Evolutionary conservation across 2,329 filamentous ascomycete species (phyloP), one percentile per base, ranked within the genome.

Genomic region (Pseudocercospora macadamiae): DNA sequence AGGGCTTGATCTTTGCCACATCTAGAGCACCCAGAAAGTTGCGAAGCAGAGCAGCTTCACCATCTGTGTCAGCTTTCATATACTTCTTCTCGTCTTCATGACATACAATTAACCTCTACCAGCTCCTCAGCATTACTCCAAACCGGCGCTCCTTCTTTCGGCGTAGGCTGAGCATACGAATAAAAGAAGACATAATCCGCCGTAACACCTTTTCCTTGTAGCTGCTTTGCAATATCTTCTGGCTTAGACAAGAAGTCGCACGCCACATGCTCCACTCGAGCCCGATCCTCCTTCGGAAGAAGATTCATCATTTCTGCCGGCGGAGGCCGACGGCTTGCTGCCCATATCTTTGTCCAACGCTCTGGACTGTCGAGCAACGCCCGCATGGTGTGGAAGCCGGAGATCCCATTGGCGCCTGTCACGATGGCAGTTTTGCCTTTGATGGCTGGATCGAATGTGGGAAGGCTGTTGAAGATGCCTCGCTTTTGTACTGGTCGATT

Each of bases 361-460:
- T 78, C 60, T 0, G 81, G 79, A 18, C 73, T 71, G 32, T 80
- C 73, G 14, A 75, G 71, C 2, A 84, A 73, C 0, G 78, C 80
- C 9, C 77, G 77, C 51, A 83, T 70, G 70, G 81, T 82, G 65
- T 82, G 75, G 60, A 79, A 76, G 1, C 82, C 82, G 0, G 79
- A 82, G 25, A 84, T 80, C 7, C 81, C 82, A 74, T 82, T 83
- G 53, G 80, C 79, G 4, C 82, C 82, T 0, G 80, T 82, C 34
- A 84, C 75, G 44, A 84, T 79, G 2, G 81, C 82, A 0, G 79
- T 82, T 21, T 82, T 73, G 18, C 71, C 74, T 60, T 77, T 76
- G 54, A 77, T 64, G 0, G 73, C 70, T 3, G 74, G 64, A n/a
- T 77, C 71, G 59, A 77, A 82, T 10, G 75, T 74, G 0, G 81